phyloP scores from a whole-genome alignment of 2,329 filamentous ascomycete species.

The Cordyceps militaris region DNA sequence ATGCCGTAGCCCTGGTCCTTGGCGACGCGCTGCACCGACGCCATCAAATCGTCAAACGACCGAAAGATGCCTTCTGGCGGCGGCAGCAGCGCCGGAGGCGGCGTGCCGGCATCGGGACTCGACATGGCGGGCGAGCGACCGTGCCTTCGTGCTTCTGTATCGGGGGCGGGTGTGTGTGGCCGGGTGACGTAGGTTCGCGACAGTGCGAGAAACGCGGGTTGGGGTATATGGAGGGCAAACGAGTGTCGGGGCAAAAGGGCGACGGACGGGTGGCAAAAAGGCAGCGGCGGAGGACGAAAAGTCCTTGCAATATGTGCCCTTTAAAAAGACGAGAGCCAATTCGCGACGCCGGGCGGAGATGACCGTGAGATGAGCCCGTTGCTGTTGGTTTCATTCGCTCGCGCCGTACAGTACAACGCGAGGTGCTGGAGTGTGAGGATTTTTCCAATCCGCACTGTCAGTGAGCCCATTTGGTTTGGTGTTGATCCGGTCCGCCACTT shows the following conservation, averaged over 20 bases:
- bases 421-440: constrained; percentile 32
- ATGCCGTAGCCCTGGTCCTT: constrained; percentile 58
- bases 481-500: constrained; percentile 31
- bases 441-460: constrained; percentile 39
- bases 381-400: constrained; percentile 16
- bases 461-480: constrained; percentile 30
- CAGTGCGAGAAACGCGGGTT: constrained; percentile 12
- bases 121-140: constrained; percentile 1
- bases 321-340: neutral
- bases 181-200: constrained; percentile 10
- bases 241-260: neutral
- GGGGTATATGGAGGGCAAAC: neutral
- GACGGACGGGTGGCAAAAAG: neutral
- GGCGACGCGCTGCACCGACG: constrained; percentile 50
- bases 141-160: constrained; percentile 20
- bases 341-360: neutral
- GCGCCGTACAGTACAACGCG: constrained; percentile 17
- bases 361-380: constrained; percentile 17
- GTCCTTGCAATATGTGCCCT: neutral
- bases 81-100: constrained; percentile 42
- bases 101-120: constrained; percentile 28
- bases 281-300: neutral
- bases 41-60: constrained; percentile 52
- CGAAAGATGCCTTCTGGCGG: constrained; percentile 55
- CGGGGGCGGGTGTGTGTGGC: constrained; percentile 16